Evolutionary conservation across 2,329 filamentous ascomycete species (phyloP).

Genomic region (Endocalyx cinctus): DNA sequence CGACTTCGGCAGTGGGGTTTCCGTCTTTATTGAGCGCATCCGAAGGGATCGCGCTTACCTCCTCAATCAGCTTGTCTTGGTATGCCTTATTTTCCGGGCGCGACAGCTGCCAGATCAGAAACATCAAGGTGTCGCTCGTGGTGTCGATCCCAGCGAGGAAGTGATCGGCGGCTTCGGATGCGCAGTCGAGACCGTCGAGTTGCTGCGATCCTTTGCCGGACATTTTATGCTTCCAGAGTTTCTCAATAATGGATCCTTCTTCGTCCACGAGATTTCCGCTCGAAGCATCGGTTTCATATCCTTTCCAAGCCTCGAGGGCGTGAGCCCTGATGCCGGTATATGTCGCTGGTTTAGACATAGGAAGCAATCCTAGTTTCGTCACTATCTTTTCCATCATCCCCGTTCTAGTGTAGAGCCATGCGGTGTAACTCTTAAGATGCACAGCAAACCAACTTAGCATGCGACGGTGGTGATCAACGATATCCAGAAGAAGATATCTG

Average conservation of each 20-base stretch:
- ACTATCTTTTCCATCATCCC: conserved; percentile 32
- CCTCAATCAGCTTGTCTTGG: conserved; percentile 40
- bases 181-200: conserved; percentile 41
- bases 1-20: conserved; percentile 29
- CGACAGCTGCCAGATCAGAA: conserved; percentile 45
- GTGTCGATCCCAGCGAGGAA: conserved; percentile 50
- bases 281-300: conserved; percentile 4
- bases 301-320: conserved; percentile 20
- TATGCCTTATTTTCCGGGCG: conserved; percentile 33
- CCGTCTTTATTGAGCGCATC: conserved; percentile 20
- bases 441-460: conserved; percentile 45
- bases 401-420: conserved; percentile 42
- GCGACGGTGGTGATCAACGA: conserved; percentile 41
- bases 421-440: conserved; percentile 39
- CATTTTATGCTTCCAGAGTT: conserved; percentile 31
- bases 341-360: conserved; percentile 45
- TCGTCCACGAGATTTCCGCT: not conserved
- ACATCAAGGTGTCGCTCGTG: conserved; percentile 48
- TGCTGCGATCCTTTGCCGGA: conserved; percentile 17
- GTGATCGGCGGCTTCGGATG: conserved; percentile 50
- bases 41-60: conserved; percentile 30
- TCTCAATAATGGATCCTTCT: conserved; percentile 29
- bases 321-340: conserved; percentile 46
- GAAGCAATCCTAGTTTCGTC: conserved; percentile 31
- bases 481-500: conserved; percentile 40